Percentiles rank a stretch among this genome's conserved stretches.
Evolutionary conservation across 495 filamentous ascomycete species (phyloP).

Genomic region (Lepidopterella palustris): DNA sequence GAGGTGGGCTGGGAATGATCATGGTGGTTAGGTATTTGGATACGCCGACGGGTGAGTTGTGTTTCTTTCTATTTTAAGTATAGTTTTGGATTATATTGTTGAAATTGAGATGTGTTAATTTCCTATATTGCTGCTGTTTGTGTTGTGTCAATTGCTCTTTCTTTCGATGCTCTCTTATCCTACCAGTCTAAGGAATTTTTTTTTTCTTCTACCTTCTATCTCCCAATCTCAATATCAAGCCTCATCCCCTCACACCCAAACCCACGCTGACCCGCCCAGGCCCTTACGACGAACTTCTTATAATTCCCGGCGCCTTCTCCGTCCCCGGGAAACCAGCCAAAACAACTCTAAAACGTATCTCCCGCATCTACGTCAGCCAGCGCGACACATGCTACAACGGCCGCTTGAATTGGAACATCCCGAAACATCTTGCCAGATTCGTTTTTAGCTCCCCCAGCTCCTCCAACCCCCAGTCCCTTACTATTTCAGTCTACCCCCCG

Average conservation of each 20-base stretch:
- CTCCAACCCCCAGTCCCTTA: slow-evolving; percentile 18
- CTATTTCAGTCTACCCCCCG: slow-evolving; percentile 42
- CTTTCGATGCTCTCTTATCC: not conserved
- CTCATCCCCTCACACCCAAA: not conserved
- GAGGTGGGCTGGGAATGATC: slow-evolving; percentile 43
- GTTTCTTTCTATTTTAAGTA: not conserved
- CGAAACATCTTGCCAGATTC: slow-evolving; percentile 49
- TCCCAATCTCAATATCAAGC: not conserved
- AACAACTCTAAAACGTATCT: slow-evolving; percentile 33
- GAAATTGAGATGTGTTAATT: too few species aligned
- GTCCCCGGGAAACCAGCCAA: slow-evolving; percentile 23
- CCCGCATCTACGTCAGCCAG: slow-evolving; percentile 47
- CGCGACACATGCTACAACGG: slow-evolving; percentile 46
- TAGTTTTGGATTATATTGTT: too few species aligned
- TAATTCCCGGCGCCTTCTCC: slow-evolving; percentile 42
- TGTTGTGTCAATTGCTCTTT: not conserved
- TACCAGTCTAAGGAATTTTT: not conserved
- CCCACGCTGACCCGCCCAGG: slow-evolving; percentile 23
- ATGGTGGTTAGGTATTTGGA: slow-evolving; percentile 46
- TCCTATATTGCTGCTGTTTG: slow-evolving; percentile 32
- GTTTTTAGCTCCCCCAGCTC: slow-evolving; percentile 36
- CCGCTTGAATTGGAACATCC: slow-evolving; percentile 46
- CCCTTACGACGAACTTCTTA: slow-evolving; percentile 46
- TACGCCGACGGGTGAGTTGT: slow-evolving; percentile 37
- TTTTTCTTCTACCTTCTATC: not conserved